phyloP scores from a whole-genome alignment of 768 basidiomycete species.

The Naematelia encephala region DNA sequence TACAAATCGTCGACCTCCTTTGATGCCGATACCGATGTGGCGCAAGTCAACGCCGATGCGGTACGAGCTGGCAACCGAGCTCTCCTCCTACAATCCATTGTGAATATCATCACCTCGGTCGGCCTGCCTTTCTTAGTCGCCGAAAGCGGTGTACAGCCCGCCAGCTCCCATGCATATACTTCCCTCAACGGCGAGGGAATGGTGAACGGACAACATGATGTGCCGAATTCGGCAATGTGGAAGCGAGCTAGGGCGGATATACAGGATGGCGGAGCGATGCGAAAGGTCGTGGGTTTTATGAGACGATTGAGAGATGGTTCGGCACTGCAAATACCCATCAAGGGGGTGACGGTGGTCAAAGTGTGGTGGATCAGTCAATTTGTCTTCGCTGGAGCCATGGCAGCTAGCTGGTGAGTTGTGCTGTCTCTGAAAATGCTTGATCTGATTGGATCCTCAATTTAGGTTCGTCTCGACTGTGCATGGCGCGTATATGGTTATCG shows the following conservation, averaged over 20 bases:
- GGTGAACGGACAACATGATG: neutral
- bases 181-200: slow-evolving; percentile 13
- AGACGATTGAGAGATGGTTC: slow-evolving; percentile 13
- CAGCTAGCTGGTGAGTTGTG: slow-evolving; percentile 72
- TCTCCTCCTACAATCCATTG: slow-evolving; percentile 69
- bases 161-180: slow-evolving; percentile 9
- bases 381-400: slow-evolving; percentile 72
- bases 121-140: slow-evolving; percentile 64
- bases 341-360: slow-evolving; percentile 46
- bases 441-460: slow-evolving; percentile 14
- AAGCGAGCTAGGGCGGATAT: neutral
- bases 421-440: too few species aligned
- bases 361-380: slow-evolving; percentile 77
- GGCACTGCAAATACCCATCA: slow-evolving; percentile 40
- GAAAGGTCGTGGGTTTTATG: neutral
- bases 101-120: slow-evolving; percentile 67
- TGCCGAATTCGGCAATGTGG: neutral
- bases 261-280: neutral
- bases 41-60: slow-evolving; percentile 55
- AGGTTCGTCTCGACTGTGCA: slow-evolving; percentile 70
- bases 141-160: slow-evolving; percentile 31
- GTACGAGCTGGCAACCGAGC: slow-evolving; percentile 81
- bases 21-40: slow-evolving; percentile 54
- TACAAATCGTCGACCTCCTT: slow-evolving; percentile 58
- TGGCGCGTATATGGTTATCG: slow-evolving; percentile 71